Percentiles rank a stretch among this genome's conserved stretches.
These are phyloP conservation scores for Cladophialophora chaetospira DNA, from an alignment of 2,329 filamentous ascomycete species.

Conservation along the genomic window DNA sequence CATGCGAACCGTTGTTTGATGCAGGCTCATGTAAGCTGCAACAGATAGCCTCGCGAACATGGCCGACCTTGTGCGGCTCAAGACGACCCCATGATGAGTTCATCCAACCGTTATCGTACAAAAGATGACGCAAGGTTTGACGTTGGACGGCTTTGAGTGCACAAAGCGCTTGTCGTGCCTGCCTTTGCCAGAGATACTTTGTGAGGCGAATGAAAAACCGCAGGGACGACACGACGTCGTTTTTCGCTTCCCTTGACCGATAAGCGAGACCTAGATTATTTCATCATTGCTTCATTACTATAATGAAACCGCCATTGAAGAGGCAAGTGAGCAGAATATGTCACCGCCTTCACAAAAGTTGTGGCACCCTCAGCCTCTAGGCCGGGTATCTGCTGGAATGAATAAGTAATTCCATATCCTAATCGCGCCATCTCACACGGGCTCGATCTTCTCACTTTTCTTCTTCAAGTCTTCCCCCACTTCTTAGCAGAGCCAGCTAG, in stretches of 20 bases:
- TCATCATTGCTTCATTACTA: neutral
- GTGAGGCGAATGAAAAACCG: neutral
- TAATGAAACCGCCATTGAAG: neutral
- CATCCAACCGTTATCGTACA: neutral
- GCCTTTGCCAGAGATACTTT: neutral
- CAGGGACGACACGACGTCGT: neutral
- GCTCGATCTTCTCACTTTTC: slow-evolving; percentile 4
- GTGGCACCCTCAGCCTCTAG: neutral
- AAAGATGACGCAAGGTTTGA: neutral
- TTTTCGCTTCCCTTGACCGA: neutral
- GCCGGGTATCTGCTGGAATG: neutral
- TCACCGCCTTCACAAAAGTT: neutral
- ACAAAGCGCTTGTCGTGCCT: neutral
- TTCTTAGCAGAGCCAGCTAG: neutral
- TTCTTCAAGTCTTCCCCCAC: slow-evolving; percentile 8
- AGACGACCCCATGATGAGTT: neutral
- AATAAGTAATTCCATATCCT: neutral
- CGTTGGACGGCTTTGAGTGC: neutral
- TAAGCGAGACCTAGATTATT: neutral
- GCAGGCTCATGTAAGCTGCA: neutral
- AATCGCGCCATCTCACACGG: neutral
- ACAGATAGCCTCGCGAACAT: neutral
- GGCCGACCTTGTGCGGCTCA: neutral
- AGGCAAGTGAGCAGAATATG: neutral
- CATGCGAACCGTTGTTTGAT: slow-evolving; percentile 4